Evolutionary conservation across 129 eudicot species (phyloP), one percentile per base, ranked within the genome.

Genomic region (Gnaphalium uliginosum): DNA sequence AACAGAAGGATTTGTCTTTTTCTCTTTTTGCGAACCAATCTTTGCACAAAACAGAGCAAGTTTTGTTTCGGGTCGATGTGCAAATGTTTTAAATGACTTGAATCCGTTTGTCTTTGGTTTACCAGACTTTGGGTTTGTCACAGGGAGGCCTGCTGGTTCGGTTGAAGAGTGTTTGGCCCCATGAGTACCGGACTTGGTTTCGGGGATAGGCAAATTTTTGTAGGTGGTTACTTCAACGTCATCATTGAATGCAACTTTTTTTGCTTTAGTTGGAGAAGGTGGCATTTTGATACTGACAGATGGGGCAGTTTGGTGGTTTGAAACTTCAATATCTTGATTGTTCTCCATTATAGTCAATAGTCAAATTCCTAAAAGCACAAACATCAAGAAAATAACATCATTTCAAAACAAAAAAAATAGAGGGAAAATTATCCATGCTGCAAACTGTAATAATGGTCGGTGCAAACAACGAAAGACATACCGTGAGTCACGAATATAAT

Each of bases 51-150:
- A 37, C 4, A 37, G 17, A 33, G 29, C 27, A 66, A 66, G 15
- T 33, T 19, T 66, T 33, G 50, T n/a, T 66, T 66, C 89, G 29
- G 82, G 86, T 39, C 81, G 83, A 11, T 88, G 85, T 5, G 87
- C 82, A 88, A 89, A 85, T 4, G 92, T 90, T 72, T 85, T 87
- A 73, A 87, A 90, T 76, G 96, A 87, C 73, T 87, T 82, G 33
- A 70, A 89, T 73, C 89, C 81, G 4, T 22, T 71, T 30, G 87
- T 87, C 78, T 66, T 76, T n/a, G 73, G 67, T 53, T 66, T 50
- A 14, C 72, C 41, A 0, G 59, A 48, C 26, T 33, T 19, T 66
- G 71, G 71, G 18, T 17, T 33, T 56, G 75, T 77, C 69, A 64
- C 46, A 17, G 69, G 39, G 41, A 29, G 43, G 46, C 37, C 43